Evolutionary conservation across 306 rosid species (phyloP), one percentile per base, ranked within the genome.

Genomic region (Cicer yamashitae): DNA sequence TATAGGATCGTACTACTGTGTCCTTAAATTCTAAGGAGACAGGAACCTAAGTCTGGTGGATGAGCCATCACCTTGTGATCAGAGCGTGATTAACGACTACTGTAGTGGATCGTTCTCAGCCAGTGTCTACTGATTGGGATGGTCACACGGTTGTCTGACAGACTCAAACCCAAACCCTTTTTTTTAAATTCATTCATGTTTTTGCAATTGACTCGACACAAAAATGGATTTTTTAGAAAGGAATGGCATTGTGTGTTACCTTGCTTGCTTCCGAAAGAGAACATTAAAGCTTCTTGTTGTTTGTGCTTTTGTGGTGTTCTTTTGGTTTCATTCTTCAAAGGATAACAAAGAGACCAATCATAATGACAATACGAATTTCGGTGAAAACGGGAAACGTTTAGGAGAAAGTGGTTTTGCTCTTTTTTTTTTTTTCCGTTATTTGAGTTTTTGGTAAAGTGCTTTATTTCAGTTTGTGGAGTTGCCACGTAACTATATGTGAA

Each of bases 11-110:
- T 51, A 75, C 72, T 2, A 11, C 64, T 75, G 65, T 64, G 1
- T 75, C 54, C 72, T 38, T 37, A 52, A 63, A 11, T 75, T 75
- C 63, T 2, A 38, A 63, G 79, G 71, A 50, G 64, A 75, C 79
- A 38, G 64, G 63, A 77, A 75, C 67, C 34, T 0, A 3, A 0
- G 74, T 54, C 74, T 75, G 73, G 79, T 64, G 11, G 73, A 75
- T 75, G 79, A 75, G 8, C 0, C 2, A 40, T 8, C 73, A 41
- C 46, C 37, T 66, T 40, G 46, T 40, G 73, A 65, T 64, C 46
- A 51, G 73, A 75, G 79, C 79, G 73, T 64, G 79, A 75, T 40
- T 64, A 73, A 65, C 8, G 54, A 72, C 3, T 1, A 7, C 64
- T 58, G 64, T 25, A 58, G 64, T 25, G 7, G 64, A 58, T 58